Evolutionary conservation across 805 yeast genomes (phyloP), one percentile per base, ranked within the genome.

Genomic region (Schwanniomyces occidentalis): DNA sequence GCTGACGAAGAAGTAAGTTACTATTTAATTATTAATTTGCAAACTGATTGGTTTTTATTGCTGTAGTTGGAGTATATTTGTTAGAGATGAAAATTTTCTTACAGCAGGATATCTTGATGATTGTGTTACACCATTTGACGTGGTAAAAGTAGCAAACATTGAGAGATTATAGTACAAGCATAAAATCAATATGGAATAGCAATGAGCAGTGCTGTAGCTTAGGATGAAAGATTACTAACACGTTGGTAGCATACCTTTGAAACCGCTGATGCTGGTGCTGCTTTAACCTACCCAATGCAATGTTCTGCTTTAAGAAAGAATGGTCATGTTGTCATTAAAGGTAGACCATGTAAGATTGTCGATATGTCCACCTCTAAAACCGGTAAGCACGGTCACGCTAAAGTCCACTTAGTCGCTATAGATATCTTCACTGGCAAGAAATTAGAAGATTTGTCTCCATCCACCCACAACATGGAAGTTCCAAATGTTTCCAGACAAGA

Each of bases 301-400:
- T 91, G 99, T 85, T 93, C 98, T 64, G 96, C 99, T 56, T 88
- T 93, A 75, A 90, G 99, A 83, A 93, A 93, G 95, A 85, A 81
- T 80, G 99, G 99, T 66, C 95, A 87, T 83, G 99, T 93, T 69
- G 95, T 83, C 59, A 93, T 91, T 78, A 93, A 93, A 81, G 79
- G 87, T 65, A 95, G 99, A 82, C 99, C 99, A 70, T 93, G 98
- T 82, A 93, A 93, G 84, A 93, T 93, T 73, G 95, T 93, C 62
- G 99, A 93, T 73, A 93, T 93, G 99, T 93, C 99, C 48, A 93
- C 99, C 66, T 93, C 99, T 65, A 93, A 93, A 85, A 93, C 99
- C 60, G 99, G 99, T 78, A 93, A 93, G 97, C 99, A 93, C 85
- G 99, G 99, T 79, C 99, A 93, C 93, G 99, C 99, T 71, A 93